phyloP scores from a whole-genome alignment of 2,329 filamentous ascomycete species.

The Phoma sp. region DNA sequence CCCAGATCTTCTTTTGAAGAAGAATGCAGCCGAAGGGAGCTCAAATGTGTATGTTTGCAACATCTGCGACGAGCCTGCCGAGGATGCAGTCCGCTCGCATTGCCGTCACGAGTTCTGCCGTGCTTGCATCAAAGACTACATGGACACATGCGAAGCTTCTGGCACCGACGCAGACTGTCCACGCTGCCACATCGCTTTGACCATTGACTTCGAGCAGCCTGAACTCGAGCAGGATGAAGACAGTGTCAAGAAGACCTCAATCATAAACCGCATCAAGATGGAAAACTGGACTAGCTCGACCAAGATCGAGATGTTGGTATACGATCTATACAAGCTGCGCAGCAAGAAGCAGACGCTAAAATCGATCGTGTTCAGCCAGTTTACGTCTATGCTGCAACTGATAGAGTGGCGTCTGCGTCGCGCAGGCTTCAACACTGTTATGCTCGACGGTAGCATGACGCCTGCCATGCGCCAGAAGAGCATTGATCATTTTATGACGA shows the following conservation, averaged over 20 bases:
- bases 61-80: constrained; percentile 94
- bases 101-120: constrained; percentile 95
- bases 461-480: constrained; percentile 90
- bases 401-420: constrained; percentile 96
- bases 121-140: constrained; percentile 77
- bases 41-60: constrained; percentile 91
- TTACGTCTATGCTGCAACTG: constrained; percentile 95
- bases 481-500: constrained; percentile 96
- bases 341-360: constrained; percentile 94
- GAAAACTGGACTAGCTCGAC: constrained; percentile 98
- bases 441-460: constrained; percentile 98
- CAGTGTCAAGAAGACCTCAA: constrained; percentile 89
- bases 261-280: constrained; percentile 99
- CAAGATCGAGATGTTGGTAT: constrained; percentile 95
- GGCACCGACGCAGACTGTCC: constrained; percentile 74
- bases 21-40: constrained; percentile 75
- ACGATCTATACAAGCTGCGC: constrained; percentile 89
- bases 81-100: constrained; percentile 89
- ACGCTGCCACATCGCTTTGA: constrained; percentile 85
- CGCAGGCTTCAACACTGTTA: constrained; percentile 97
- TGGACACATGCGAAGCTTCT: constrained; percentile 74
- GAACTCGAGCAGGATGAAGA: constrained; percentile 92
- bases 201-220: constrained; percentile 92
- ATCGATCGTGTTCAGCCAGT: constrained; percentile 96
- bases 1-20: constrained; percentile 91